These are phyloP conservation scores for Globisporangium alternatum DNA, from an alignment of 352 stramenopile genomes.

Conservation along the genomic window DNA sequence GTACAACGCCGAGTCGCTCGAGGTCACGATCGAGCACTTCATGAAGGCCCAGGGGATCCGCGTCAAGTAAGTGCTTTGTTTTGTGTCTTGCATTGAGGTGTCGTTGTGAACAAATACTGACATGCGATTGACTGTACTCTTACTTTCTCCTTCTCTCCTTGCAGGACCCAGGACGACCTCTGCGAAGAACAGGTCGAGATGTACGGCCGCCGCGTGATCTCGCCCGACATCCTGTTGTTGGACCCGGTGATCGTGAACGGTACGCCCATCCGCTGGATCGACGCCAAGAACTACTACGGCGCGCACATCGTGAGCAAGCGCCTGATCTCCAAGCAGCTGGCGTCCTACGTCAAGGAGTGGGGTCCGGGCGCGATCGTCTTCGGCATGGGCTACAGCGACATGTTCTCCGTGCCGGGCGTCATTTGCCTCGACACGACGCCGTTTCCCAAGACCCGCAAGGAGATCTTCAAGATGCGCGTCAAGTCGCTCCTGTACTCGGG, in stretches of 20 bases:
- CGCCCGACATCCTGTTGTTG: slow-evolving; percentile 75
- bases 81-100: background rate
- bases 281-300: slow-evolving; percentile 88
- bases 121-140: background rate
- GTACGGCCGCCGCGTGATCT: slow-evolving; percentile 75
- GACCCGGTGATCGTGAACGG: slow-evolving; percentile 84
- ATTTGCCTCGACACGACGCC: slow-evolving; percentile 82
- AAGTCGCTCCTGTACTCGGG: slow-evolving; percentile 76
- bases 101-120: background rate
- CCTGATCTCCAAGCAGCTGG: slow-evolving; percentile 75
- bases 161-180: slow-evolving; percentile 68
- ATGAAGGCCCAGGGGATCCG: slow-evolving; percentile 69
- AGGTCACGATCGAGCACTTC: slow-evolving; percentile 72
- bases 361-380: slow-evolving; percentile 81
- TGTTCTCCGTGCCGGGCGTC: slow-evolving; percentile 79
- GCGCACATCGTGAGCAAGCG: slow-evolving; percentile 88
- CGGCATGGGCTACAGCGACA: slow-evolving; percentile 86
- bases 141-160: slow-evolving; percentile 1
- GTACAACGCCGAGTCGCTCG: slow-evolving; percentile 75
- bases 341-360: slow-evolving; percentile 86
- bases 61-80: slow-evolving; percentile 50
- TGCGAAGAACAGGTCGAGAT: slow-evolving; percentile 56
- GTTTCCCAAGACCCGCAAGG: slow-evolving; percentile 72
- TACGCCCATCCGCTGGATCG: slow-evolving; percentile 82
- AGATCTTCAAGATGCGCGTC: slow-evolving; percentile 65